Percentiles rank a stretch among this genome's conserved stretches.
These are phyloP conservation scores for Saccharomyces hybrid DNA, from an alignment of 1,139 yeast genomes.

Conservation along the genomic window DNA sequence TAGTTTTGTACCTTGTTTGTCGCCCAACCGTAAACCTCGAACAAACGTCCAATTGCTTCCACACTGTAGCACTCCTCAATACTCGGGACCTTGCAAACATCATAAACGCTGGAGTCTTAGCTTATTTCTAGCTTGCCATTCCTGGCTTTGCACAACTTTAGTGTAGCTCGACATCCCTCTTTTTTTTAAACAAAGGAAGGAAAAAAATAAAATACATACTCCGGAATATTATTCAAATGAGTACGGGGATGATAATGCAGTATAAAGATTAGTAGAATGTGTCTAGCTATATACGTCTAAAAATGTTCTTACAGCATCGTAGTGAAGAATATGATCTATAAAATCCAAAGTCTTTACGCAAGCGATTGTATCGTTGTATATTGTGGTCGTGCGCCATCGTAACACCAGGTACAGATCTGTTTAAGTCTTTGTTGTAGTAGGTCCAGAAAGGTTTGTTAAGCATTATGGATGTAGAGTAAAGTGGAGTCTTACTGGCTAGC, in stretches of 20 bases:
- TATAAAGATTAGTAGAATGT: neutral
- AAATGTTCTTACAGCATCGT: neutral
- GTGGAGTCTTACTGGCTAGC: neutral
- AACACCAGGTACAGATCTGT: slow-evolving; percentile 4
- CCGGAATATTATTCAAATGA: neutral
- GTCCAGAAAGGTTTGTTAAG: slow-evolving; percentile 22
- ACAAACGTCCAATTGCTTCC: neutral
- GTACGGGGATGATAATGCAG: neutral
- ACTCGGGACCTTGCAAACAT: neutral
- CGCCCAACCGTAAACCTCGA: neutral
- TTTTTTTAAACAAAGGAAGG: neutral
- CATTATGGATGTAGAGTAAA: slow-evolving; percentile 1
- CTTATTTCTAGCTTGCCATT: neutral
- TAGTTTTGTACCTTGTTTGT: slow-evolving; percentile 8
- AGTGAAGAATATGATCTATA: neutral
- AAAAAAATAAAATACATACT: neutral
- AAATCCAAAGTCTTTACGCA: neutral
- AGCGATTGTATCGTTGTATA: neutral
- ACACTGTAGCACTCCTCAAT: neutral
- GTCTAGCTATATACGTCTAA: neutral
- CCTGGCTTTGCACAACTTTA: too few species aligned
- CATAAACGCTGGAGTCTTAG: neutral
- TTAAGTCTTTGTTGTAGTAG: slow-evolving; percentile 25
- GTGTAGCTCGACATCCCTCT: neutral
- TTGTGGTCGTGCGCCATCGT: neutral